Conservation (phyloP, 169 alveolate species). For the Cryptosporidium canis region DNA sequence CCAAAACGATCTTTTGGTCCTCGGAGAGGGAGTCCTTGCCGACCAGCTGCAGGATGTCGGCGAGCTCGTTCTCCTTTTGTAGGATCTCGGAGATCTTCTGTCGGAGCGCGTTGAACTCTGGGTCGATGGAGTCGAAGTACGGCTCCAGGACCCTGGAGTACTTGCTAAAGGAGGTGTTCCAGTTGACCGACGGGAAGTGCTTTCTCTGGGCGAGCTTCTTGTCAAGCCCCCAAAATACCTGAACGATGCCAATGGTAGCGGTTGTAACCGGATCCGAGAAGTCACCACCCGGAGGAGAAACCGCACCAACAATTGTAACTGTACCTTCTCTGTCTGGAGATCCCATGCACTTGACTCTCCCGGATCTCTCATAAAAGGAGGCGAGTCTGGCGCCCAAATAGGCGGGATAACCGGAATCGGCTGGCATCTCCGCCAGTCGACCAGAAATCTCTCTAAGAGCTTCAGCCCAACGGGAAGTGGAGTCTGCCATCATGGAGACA, state of each 20-base stretch:
- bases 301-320: conserved; percentile 99
- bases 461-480: conserved; percentile 99
- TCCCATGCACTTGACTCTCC: conserved; percentile 96
- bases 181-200: conserved; percentile 99
- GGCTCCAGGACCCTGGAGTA: conserved; percentile 95
- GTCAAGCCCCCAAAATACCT: conserved; percentile 99
- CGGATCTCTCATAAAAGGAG: conserved; percentile 97
- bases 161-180: conserved; percentile 97
- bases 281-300: conserved; percentile 99
- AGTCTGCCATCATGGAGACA: conserved; percentile 99
- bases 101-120: conserved; percentile 91
- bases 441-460: conserved; percentile 99
- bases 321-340: conserved; percentile 98
- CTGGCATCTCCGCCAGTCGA: conserved; percentile 99
- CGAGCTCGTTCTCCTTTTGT: conserved; percentile 95
- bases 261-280: conserved; percentile 99
- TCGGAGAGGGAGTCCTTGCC: conserved; percentile 98
- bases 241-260: conserved; percentile 96
- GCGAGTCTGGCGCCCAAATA: conserved; percentile 98
- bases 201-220: conserved; percentile 98
- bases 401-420: conserved; percentile 99
- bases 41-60: conserved; percentile 97
- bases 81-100: conserved; percentile 92
- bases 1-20: conserved; percentile 90
- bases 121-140: conserved; percentile 92